These are phyloP conservation scores for Candida glucosophila DNA, from an alignment of 1,139 yeast species.

Conservation along the genomic window DNA sequence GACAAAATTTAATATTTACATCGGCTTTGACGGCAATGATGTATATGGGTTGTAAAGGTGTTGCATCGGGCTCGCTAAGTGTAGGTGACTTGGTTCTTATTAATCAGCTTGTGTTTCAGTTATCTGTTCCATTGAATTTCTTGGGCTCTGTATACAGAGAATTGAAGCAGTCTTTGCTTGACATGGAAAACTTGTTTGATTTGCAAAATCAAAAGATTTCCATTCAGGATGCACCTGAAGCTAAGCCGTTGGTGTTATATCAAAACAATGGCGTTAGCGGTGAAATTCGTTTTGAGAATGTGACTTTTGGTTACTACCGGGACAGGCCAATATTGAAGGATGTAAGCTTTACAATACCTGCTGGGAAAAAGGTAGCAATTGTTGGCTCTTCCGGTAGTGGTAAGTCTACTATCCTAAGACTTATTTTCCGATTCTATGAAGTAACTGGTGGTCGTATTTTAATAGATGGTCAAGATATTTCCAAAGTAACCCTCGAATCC, in stretches of 20 bases:
- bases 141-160: constrained; percentile 94
- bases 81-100: constrained; percentile 96
- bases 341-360: constrained; percentile 79
- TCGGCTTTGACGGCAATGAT: constrained; percentile 92
- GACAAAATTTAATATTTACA: constrained; percentile 88
- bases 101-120: constrained; percentile 91
- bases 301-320: constrained; percentile 84
- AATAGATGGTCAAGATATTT: constrained; percentile 86
- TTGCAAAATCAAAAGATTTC: constrained; percentile 67
- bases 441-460: constrained; percentile 67
- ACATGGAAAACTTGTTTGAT: constrained; percentile 86
- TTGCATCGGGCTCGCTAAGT: constrained; percentile 68
- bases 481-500: constrained; percentile 66
- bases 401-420: constrained; percentile 77
- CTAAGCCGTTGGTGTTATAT: constrained; percentile 50
- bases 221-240: constrained; percentile 53
- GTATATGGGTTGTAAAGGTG: constrained; percentile 98
- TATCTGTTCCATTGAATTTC: constrained; percentile 89
- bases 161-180: constrained; percentile 81
- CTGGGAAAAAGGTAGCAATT: constrained; percentile 84
- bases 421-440: constrained; percentile 87
- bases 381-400: constrained; percentile 97
- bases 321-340: constrained; percentile 78
- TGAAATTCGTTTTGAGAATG: constrained; percentile 83
- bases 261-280: constrained; percentile 37